Evolutionary conservation across 495 filamentous ascomycete genomes (phyloP).

Genomic region (Penicillium paradoxum): DNA sequence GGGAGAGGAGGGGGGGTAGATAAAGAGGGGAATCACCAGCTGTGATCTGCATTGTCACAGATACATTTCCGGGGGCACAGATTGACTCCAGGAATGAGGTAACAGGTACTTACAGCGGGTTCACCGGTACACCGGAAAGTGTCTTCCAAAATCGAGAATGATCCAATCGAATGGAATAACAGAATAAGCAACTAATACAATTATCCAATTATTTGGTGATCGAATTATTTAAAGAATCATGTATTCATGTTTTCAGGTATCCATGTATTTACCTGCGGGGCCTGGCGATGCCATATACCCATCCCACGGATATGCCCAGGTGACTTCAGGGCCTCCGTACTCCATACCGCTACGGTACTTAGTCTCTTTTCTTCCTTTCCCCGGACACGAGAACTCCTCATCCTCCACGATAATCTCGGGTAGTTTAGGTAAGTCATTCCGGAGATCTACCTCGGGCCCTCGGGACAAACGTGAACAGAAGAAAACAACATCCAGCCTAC

Average conservation of each 20-base stretch:
- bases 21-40: constrained; percentile 15
- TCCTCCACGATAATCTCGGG: constrained; percentile 12
- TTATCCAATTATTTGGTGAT: background rate
- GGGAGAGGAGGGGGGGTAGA: constrained; percentile 11
- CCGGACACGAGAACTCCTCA: constrained; percentile 6
- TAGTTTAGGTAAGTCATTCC: constrained; percentile 20
- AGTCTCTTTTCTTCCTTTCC: background rate
- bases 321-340: too few relatives aligned
- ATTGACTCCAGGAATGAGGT: constrained; percentile 25
- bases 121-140: constrained; percentile 23
- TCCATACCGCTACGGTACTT: too few relatives aligned
- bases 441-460: constrained; percentile 22
- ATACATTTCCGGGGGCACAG: constrained; percentile 11
- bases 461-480: constrained; percentile 3
- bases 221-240: too few relatives aligned
- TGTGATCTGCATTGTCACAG: constrained; percentile 13
- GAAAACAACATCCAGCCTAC: background rate
- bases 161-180: constrained; percentile 6
- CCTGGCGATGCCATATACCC: too few relatives aligned
- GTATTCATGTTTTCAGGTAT: too few relatives aligned
- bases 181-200: background rate
- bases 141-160: background rate
- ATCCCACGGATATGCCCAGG: too few relatives aligned
- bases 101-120: constrained; percentile 18
- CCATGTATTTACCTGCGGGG: too few relatives aligned